Base-by-base conservation (phyloP, 2,329 filamentous ascomycete genomes). In the Ophiostoma triangulosporum region DNA sequence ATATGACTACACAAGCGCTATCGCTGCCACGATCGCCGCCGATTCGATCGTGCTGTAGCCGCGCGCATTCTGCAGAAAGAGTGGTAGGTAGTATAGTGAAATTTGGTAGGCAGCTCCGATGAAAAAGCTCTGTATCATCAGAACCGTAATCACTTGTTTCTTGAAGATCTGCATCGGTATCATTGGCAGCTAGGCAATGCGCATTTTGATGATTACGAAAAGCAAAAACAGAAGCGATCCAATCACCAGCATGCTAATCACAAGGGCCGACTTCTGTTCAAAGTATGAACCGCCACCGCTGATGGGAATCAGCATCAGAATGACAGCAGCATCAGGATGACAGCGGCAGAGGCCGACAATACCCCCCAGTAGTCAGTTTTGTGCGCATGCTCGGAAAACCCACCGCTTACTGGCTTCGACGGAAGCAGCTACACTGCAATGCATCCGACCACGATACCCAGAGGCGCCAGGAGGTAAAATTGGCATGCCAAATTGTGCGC, bases 341-440 rank as follows among this genome's bases (percentile, higher is more conserved):
- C 38, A 0, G 73, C 78, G 6, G 73, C 65, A 0, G 76, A 77
- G 4, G 73, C 76, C 3, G 73, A 69, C 11, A 81, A 54, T 1
- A 80, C 68, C 1, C 81, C 81, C 24, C 67, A 72, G 57, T 75
- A 80, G 62, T 85, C 81, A 53, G 84, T 78, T 43, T 75, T 76
- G 48, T 65, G 66, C 22, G 77, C 60, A 48, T 73, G 77, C 43
- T 73, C 69, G 69, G 66, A 36, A 69, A 69, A 53, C 71, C 73
- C 56, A 7, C 48, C 55, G 8, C 49, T 51, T 9, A 50, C 55
- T 12, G 55, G 55, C 4, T 57, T 77, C 0, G 76, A 76, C 1
- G 79, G 74, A 1, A 79, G 66, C 24, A 74, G 70, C 57, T 70
- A 71, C 53, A 69, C 72, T 14, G 69, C 63, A 6, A 76, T 62